A percentile compares a stretch with the other conserved stretches of the same genome.
phyloP scores from a whole-genome alignment of 148 eudicot genomes.

The Dysphania ambrosioides region DNA sequence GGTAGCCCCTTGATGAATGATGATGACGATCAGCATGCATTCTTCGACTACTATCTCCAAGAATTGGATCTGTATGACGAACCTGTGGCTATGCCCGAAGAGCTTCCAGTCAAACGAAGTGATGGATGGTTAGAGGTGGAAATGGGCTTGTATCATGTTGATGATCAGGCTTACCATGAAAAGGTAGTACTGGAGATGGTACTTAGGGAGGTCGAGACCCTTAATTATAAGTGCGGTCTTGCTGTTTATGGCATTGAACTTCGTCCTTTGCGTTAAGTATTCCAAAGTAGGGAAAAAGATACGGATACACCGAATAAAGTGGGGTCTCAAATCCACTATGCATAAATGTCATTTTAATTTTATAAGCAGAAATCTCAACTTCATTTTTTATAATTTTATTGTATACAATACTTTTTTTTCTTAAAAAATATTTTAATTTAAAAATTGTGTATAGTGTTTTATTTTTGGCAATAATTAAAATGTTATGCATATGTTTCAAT shows the following conservation, averaged over 20 bases:
- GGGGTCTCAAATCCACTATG: no score
- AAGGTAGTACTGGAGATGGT: constrained; percentile 3
- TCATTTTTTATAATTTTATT: no score
- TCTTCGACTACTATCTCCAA: neutral
- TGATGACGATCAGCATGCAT: neutral
- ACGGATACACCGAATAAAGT: no score
- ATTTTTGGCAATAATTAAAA: no score
- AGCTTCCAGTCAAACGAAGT: neutral
- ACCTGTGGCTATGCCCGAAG: neutral
- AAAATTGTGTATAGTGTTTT: no score
- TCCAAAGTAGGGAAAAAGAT: no score
- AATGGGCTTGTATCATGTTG: constrained; percentile 12
- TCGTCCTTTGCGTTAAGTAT: neutral
- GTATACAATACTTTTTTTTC: no score
- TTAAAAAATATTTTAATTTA: no score
- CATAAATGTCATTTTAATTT: no score
- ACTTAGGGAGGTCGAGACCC: neutral
- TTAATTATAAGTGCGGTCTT: neutral
- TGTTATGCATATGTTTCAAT: no score
- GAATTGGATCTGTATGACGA: neutral
- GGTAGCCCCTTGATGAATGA: neutral
- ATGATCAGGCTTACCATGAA: neutral
- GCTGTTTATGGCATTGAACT: constrained; percentile 17
- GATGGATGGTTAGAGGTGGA: constrained; percentile 31
- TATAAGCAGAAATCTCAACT: no score